Conservation (phyloP, 306 rosid genomes). For the Phaseolus lunatus region DNA sequence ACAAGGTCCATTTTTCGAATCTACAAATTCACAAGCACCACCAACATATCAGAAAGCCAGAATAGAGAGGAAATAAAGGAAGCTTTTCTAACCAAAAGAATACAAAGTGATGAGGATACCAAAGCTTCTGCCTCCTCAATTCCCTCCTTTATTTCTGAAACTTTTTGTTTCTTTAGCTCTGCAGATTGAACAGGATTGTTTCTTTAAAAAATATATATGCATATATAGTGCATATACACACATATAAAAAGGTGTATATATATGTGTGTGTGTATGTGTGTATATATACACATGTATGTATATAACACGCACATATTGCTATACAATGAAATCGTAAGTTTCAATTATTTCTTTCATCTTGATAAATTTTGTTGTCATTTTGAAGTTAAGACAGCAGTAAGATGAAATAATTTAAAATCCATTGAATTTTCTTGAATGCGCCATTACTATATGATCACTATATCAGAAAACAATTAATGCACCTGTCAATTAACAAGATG, state of each 20-base stretch:
- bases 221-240: too few species aligned
- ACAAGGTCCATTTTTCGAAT: constrained; percentile 85
- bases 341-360: constrained; percentile 18
- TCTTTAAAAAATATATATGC: not conserved
- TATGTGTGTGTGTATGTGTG: too few species aligned
- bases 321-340: constrained; percentile 12
- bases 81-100: constrained; percentile 33
- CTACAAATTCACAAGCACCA: constrained; percentile 51
- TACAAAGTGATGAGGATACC: constrained; percentile 54
- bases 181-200: constrained; percentile 55
- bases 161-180: constrained; percentile 85
- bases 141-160: constrained; percentile 74
- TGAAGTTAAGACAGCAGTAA: not conserved
- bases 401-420: constrained; percentile 23
- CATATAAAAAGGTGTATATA: too few species aligned
- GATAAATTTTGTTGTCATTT: constrained; percentile 4
- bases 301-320: not conserved
- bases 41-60: constrained; percentile 29
- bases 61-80: constrained; percentile 34
- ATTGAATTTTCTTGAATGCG: not conserved
- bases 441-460: constrained; percentile 5
- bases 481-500: too few species aligned
- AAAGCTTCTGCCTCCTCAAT: constrained; percentile 79
- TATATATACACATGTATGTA: too few species aligned
- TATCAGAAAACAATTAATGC: too few species aligned